Conservation (phyloP, 2,329 filamentous ascomycete species). For the Cladosporium sp. region DNA sequence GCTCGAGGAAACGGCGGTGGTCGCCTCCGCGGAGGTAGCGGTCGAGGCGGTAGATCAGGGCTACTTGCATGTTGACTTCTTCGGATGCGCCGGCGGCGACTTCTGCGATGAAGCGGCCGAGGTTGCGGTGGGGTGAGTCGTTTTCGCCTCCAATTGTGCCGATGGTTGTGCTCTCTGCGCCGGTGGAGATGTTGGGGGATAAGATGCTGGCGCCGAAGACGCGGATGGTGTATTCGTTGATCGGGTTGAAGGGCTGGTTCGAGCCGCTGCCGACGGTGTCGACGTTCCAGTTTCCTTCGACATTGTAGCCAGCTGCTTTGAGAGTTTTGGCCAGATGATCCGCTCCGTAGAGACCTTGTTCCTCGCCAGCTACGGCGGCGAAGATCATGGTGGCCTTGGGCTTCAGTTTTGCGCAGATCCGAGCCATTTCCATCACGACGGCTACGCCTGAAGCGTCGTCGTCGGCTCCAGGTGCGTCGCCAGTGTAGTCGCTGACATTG, state of each 20-base stretch:
- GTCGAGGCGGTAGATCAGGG: constrained; percentile 53
- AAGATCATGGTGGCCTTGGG: constrained; percentile 53
- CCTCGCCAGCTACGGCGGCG: constrained; percentile 54
- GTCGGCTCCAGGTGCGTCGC: constrained; percentile 53
- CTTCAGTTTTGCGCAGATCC: constrained; percentile 45
- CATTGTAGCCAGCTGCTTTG: constrained; percentile 48
- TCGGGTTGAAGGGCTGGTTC: constrained; percentile 36
- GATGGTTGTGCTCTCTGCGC: constrained; percentile 32
- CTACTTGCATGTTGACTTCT: constrained; percentile 51
- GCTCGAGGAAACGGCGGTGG: constrained; percentile 51
- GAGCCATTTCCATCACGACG: constrained; percentile 52
- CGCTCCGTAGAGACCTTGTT: constrained; percentile 52
- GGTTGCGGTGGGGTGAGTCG: constrained; percentile 51
- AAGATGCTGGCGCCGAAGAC: constrained; percentile 46
- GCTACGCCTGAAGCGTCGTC: constrained; percentile 55
- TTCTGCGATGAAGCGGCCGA: constrained; percentile 53
- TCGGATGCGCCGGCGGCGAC: constrained; percentile 49
- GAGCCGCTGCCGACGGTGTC: constrained; percentile 50
- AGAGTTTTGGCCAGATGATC: constrained; percentile 50
- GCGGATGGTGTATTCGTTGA: constrained; percentile 45
- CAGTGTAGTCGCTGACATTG: constrained; percentile 47
- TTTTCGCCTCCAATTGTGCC: constrained; percentile 49
- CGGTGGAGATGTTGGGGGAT: constrained; percentile 42
- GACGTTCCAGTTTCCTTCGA: constrained; percentile 55
- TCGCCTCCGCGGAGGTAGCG: constrained; percentile 55